Percentiles rank a stretch among this genome's conserved stretches.
These are phyloP conservation scores for Phytopythium chamaehyphon DNA, from an alignment of 352 stramenopile genomes.

Conservation along the genomic window DNA sequence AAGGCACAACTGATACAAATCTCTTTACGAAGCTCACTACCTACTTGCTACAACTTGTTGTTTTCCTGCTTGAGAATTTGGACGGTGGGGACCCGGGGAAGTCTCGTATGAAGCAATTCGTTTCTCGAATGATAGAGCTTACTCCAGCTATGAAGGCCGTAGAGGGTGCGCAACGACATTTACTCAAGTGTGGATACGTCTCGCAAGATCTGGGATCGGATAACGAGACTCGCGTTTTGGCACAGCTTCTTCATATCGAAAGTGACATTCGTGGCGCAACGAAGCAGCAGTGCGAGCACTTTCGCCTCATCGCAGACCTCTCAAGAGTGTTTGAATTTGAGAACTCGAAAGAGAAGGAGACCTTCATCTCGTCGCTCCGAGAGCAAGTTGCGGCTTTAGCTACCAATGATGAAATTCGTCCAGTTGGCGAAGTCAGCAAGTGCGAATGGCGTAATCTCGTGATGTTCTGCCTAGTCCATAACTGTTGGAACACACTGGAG, in stretches of 20 bases:
- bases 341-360: conserved; percentile 25
- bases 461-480: conserved; percentile 48
- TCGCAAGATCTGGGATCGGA: not conserved
- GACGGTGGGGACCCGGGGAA: conserved; percentile 11
- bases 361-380: conserved; percentile 25
- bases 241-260: conserved; percentile 23
- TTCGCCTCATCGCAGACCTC: conserved; percentile 44
- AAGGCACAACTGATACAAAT: conserved; percentile 7
- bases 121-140: conserved; percentile 17
- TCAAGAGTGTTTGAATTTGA: conserved; percentile 40
- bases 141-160: not conserved
- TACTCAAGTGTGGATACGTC: conserved; percentile 8
- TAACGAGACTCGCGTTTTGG: conserved; percentile 5
- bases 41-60: conserved; percentile 28
- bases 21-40: conserved; percentile 25
- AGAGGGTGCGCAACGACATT: not conserved
- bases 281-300: conserved; percentile 44
- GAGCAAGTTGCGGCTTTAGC: conserved; percentile 14
- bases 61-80: conserved; percentile 25
- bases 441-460: conserved; percentile 37
- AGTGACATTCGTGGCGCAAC: conserved; percentile 13
- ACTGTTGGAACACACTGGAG: conserved; percentile 46
- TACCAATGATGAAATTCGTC: conserved; percentile 2
- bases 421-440: conserved; percentile 2
- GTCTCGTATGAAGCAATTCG: conserved; percentile 24